Evolutionary conservation across 192 early-diverging fungal species (phyloP).

Genomic region (Mortierella alpina): DNA sequence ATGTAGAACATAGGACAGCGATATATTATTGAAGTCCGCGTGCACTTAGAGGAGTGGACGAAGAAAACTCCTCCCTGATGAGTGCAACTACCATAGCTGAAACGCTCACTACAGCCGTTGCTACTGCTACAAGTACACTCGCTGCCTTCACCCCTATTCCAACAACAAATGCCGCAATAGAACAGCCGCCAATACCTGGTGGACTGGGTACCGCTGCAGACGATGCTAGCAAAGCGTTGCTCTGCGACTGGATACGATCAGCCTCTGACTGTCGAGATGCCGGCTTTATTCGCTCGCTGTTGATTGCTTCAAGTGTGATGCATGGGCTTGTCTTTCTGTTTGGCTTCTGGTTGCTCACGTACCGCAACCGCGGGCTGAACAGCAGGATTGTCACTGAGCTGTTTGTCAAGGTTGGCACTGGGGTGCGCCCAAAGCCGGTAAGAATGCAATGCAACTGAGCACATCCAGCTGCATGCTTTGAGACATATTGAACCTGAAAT

Average conservation of each 20-base stretch:
- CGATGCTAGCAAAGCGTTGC: background rate
- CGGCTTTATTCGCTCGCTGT: slow-evolving; percentile 27
- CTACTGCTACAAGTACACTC: background rate
- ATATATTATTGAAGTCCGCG: too few species aligned
- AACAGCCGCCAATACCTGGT: background rate
- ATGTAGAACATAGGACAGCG: too few species aligned
- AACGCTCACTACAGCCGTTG: too few species aligned
- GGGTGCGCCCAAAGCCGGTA: slow-evolving; percentile 45
- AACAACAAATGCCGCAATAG: background rate
- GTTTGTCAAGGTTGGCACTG: slow-evolving; percentile 28
- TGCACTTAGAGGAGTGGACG: too few species aligned
- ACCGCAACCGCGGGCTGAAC: slow-evolving; percentile 43
- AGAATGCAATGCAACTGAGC: background rate
- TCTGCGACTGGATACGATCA: slow-evolving; percentile 51
- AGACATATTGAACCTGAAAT: too few species aligned
- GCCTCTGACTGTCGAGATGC: slow-evolving; percentile 42
- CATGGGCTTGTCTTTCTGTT: slow-evolving; percentile 40
- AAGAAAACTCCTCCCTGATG: too few species aligned
- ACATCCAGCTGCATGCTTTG: too few species aligned
- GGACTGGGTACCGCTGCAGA: background rate
- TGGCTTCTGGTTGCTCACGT: slow-evolving; percentile 35
- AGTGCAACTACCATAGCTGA: too few species aligned
- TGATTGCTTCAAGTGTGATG: slow-evolving; percentile 30
- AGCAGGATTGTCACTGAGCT: slow-evolving; percentile 42
- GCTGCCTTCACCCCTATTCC: background rate